Evolutionary conservation across 1,139 yeast genomes (phyloP), one percentile per base, ranked within the genome.

Genomic region (Blastobotrys apis): DNA sequence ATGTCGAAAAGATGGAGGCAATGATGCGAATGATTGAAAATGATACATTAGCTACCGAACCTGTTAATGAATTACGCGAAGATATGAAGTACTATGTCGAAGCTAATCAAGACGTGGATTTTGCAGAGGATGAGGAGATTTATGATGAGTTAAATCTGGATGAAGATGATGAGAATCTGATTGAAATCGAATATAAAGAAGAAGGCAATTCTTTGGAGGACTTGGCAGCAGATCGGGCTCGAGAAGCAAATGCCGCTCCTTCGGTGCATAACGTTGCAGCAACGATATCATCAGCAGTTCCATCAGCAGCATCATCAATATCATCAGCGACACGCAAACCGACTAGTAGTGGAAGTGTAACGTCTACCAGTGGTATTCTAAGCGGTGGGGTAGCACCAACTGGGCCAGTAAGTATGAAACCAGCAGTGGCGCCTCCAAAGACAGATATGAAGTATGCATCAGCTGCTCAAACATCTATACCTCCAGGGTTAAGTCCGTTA

Each of bases 71-170:
- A 25, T 78, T 87, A 47, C 83, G 82, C 59, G 99, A 94, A 48
- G 97, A 92, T 63, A 84, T 94, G 60, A 87, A 78, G 55, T 92
- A 90, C 66, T 92, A 88, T 63, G 95, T 94, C 37, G 97, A 92
- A 52, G 85, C 92, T 52, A 94, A 92, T 60, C 94, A 85, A 65
- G 97, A 88, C 47, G 95, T 82, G n/a, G 96, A 90, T 58, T 94
- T 88, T 64, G 85, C 92, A 20, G 97, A 92, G 60, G 95, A 92
- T 64, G 97, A 92, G 57, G 92, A 88, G 29, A 80, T 92, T 52
- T 92, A 92, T 62, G 97, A 92, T 55, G 88, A 81, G 47, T 74
- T 92, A 53, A 92, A 85, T 44, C 74, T 87, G 42, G 87, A 79
- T 45, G 87, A 81, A 37, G 78, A 77, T 33, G 84, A 78, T 39